phyloP scores from a whole-genome alignment of 345 rosid species.

The Laguncularia racemosa region DNA sequence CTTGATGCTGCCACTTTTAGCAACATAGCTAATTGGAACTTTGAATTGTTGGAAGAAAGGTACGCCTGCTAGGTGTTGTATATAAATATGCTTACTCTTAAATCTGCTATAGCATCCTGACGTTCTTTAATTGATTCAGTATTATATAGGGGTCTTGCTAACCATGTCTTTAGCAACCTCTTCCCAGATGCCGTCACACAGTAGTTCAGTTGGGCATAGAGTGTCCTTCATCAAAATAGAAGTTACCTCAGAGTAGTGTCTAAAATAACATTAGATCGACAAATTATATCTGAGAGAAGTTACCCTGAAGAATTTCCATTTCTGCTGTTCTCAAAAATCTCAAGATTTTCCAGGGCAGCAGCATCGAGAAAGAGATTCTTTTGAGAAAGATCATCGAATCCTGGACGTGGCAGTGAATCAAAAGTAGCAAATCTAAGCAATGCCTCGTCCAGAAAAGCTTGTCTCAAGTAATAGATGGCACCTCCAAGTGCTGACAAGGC shows the following conservation, averaged over 20 bases:
- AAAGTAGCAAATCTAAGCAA: constrained; percentile 88
- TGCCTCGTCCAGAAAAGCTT: constrained; percentile 83
- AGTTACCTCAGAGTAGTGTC: constrained; percentile 11
- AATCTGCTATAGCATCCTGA: constrained; percentile 83
- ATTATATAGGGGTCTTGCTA: constrained; percentile 85
- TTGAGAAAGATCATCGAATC: constrained; percentile 41
- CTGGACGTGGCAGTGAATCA: constrained; percentile 68
- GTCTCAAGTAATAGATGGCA: constrained; percentile 76
- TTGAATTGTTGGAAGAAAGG: no score
- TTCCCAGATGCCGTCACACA: constrained; percentile 93
- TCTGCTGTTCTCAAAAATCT: constrained; percentile 89
- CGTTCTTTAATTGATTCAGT: constrained; percentile 66
- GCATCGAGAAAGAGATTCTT: constrained; percentile 94
- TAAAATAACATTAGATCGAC: constrained; percentile 5
- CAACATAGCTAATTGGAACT: no score
- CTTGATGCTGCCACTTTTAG: no score
- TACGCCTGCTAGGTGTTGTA: no score
- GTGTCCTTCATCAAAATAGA: constrained; percentile 49
- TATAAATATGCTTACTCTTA: constrained; percentile 46
- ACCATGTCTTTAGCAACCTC: constrained; percentile 87
- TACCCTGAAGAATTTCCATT: constrained; percentile 86
- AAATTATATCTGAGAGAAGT: constrained; percentile 13
- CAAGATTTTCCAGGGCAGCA: constrained; percentile 94
- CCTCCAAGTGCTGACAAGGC: constrained; percentile 98
- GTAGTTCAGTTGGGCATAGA: constrained; percentile 80